A percentile compares a stretch with the other conserved stretches of the same genome.
phyloP scores from a whole-genome alignment of 352 stramenopile species.

The Globisporangium nagaii region DNA sequence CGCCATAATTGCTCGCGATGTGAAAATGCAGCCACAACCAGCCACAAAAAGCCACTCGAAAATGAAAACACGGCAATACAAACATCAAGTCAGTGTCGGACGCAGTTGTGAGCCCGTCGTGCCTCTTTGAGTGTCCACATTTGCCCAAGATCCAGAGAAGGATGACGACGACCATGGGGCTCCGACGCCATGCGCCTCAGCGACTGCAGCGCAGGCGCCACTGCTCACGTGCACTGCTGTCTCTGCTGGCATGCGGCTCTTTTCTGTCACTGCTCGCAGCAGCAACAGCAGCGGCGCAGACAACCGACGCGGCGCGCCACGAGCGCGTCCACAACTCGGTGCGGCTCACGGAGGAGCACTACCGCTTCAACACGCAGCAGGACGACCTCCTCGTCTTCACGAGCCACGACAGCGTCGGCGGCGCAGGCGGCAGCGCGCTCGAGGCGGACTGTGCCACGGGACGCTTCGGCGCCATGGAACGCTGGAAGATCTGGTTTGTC shows the following conservation, averaged over 20 bases:
- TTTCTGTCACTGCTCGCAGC: not conserved
- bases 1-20: not conserved
- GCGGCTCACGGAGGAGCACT: slow-evolving; percentile 4
- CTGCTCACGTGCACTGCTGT: not conserved
- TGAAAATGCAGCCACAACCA: not conserved
- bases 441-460: slow-evolving; percentile 1
- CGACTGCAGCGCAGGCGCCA: not conserved
- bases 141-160: no score
- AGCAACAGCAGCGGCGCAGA: not conserved
- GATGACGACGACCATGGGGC: not conserved
- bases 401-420: not conserved
- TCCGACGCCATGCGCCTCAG: not conserved
- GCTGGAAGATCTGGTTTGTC: slow-evolving; percentile 5
- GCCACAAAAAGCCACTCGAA: not conserved
- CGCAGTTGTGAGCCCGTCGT: no score
- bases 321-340: slow-evolving; percentile 1
- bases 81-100: no score
- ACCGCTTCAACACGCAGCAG: slow-evolving; percentile 7
- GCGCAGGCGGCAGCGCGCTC: not conserved
- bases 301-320: not conserved
- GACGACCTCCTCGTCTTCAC: not conserved
- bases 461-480: slow-evolving; percentile 3
- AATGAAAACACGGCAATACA: no score
- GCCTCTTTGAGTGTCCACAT: no score
- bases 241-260: not conserved